Evolutionary conservation across 352 stramenopile genomes (phyloP), one percentile per base, ranked within the genome.

Genomic region (Elongisporangium senticosum): DNA sequence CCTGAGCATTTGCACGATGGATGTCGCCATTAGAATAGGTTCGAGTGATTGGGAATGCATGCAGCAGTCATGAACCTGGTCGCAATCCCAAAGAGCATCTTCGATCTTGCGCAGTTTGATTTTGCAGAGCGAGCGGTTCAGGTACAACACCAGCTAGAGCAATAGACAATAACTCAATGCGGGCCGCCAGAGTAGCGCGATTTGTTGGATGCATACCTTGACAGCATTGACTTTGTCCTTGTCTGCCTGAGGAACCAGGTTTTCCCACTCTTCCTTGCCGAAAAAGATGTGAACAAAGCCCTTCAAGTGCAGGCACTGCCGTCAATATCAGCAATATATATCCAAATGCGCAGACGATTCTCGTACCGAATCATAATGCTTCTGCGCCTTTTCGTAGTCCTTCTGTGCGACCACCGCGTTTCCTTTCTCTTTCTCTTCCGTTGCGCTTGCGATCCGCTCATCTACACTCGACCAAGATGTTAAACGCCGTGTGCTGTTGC

Each of bases 251-350:
- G 81, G 65, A 28, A 95, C 72, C 39, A 92, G 74, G 47, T 87
- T 78, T 59, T 95, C 85, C 79, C 85, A 88, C 61, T 95, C 85
- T 51, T 95, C 85, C 53, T 95, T 95, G 26, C 72, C 74, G 60
- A 85, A 95, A 59, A 95, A 95, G 15, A 92, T 89, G 64, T 93
- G 80, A 3, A 95, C 85, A 53, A 95, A 95, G 6, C 83, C 84
- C 84, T 93, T 43, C 13, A 43, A 15, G 33, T 17, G 56, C 20
- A 22, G 7, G 59, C 17, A 49, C 49, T 8, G 56, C 22, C 4
- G 11, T 37, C 10, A 51, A 56, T n/a, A 26, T 55, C 11, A 68
- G 53, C 55, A 55, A 19, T 21, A 47, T 13, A 28, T 11, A 28
- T 10, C n/a, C 43, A 15, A 53, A 28, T 7, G 10, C 15, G 28